Evolutionary conservation across 805 yeast genomes (phyloP), one percentile per base, ranked within the genome.

Genomic region (Saccharomycopsis malanga): DNA sequence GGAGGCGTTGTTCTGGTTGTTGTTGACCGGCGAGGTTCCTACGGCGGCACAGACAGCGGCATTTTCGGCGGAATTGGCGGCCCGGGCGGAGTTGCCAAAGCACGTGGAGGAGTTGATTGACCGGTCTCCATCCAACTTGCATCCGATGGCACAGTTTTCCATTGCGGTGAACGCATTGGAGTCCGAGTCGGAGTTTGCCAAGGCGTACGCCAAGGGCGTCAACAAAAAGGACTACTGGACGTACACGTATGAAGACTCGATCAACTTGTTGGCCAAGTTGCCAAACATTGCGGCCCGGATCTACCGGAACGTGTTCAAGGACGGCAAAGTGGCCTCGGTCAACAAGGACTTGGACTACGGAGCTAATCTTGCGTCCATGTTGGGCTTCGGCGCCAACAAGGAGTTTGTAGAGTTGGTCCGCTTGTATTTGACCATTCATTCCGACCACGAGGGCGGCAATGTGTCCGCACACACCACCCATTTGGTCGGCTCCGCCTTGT

Each of bases 381-480:
- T 77, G 53, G 82, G 83, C 52, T 73, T 63, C 63, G 79, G 81
- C 56, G 67, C 67, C 50, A 77, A 79, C 68, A 71, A 72, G 56
- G 87, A 82, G 63, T 84, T 84, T 62, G 75, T 79, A 50, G 89
- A 84, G 65, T 74, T 85, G 59, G 77, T 84, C 79, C 79, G 94
- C 70, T 71, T 85, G 57, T 84, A 84, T 74, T 67, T 83, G 61
- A 79, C 91, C 53, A 79, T 84, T 62, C 94, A 84, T 72, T 77
- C 87, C 47, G 94, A 84, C 65, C 94, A 84, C 71, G 94, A 84
- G 72, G 94, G 93, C 70, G 93, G 93, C 67, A 83, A 83, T 63
- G 93, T 83, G 52, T 80, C 87, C 53, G 93, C 93, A 42, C 93
- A 83, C 70, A 79, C 93, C 55, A 83, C 93, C 50, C 91, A 84